phyloP scores from a whole-genome alignment of 169 alveolate genomes.

The Blepharisma undulans region DNA sequence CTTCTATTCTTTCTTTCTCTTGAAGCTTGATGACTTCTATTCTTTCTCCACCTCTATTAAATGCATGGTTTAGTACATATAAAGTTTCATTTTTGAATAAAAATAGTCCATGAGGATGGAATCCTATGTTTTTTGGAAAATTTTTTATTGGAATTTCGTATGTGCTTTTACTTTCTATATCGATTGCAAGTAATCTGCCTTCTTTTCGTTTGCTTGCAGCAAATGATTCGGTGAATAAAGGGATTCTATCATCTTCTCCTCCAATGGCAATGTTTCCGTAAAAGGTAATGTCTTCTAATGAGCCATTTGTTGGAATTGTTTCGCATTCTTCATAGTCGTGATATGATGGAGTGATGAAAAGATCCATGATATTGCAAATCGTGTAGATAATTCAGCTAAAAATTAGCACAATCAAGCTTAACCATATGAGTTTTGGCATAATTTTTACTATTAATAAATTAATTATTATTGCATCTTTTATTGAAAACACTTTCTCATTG shows the following conservation, averaged over 20 bases:
- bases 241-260: neutral
- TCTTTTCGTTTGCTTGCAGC: neutral
- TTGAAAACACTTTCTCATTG: too few species aligned
- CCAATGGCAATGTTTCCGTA: neutral
- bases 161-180: too few species aligned
- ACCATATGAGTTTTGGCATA: too few species aligned
- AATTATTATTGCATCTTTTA: too few species aligned
- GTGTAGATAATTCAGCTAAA: too few species aligned
- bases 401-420: too few species aligned
- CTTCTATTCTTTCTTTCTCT: neutral
- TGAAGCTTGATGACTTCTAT: neutral
- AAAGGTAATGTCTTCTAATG: neutral
- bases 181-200: neutral
- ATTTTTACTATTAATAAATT: too few species aligned
- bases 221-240: neutral
- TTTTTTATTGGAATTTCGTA: neutral
- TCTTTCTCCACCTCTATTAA: neutral
- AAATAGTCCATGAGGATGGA: neutral
- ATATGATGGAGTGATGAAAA: neutral
- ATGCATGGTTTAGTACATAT: neutral
- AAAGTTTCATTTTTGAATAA: neutral
- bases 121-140: neutral
- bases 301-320: too few species aligned
- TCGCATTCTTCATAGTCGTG: neutral
- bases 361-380: too few species aligned